Percentiles rank a stretch among this genome's conserved stretches.
These are phyloP conservation scores for Podosphaera fusca DNA, from an alignment of 2,329 filamentous ascomycete species.

Conservation along the genomic window DNA sequence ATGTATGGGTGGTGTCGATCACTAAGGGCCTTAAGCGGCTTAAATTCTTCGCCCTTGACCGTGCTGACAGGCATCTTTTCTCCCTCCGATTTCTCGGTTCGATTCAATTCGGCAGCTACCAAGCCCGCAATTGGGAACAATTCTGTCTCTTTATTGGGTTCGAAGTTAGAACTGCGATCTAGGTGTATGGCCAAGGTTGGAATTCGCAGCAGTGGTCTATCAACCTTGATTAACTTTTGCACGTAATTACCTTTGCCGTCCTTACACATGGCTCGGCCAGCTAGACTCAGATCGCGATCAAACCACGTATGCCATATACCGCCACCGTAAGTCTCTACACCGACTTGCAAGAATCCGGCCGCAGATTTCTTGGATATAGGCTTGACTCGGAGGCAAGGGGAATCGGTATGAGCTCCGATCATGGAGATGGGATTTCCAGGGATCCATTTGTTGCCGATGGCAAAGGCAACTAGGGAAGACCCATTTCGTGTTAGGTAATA, in stretches of 20 bases:
- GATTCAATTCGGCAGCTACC: slow-evolving; percentile 69
- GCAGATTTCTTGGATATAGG: slow-evolving; percentile 75
- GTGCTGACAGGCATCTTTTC: slow-evolving; percentile 18
- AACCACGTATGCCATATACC: slow-evolving; percentile 98
- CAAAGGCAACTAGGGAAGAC: slow-evolving; percentile 81
- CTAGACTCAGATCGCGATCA: slow-evolving; percentile 77
- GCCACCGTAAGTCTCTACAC: slow-evolving; percentile 89
- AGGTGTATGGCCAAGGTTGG: slow-evolving; percentile 89
- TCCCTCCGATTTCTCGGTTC: slow-evolving; percentile 29
- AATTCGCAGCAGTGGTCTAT: slow-evolving; percentile 73
- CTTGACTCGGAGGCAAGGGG: slow-evolving; percentile 76
- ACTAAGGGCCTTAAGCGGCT: slow-evolving; percentile 51
- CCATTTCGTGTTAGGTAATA: slow-evolving; percentile 91
- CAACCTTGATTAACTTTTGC: slow-evolving; percentile 72
- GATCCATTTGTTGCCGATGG: slow-evolving; percentile 74
- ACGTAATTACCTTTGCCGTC: slow-evolving; percentile 50
- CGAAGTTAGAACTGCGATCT: slow-evolving; percentile 62
- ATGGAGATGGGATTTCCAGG: slow-evolving; percentile 79
- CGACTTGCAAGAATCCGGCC: slow-evolving; percentile 79
- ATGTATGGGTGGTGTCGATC: slow-evolving; percentile 79
- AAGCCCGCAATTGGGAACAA: slow-evolving; percentile 83
- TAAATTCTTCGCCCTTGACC: slow-evolving; percentile 32
- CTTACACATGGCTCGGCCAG: slow-evolving; percentile 66
- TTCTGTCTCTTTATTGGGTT: slow-evolving; percentile 94
- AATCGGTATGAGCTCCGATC: slow-evolving; percentile 92